Evolutionary conservation across 805 yeast genomes (phyloP).

Genomic region (Hanseniaspora singularis): DNA sequence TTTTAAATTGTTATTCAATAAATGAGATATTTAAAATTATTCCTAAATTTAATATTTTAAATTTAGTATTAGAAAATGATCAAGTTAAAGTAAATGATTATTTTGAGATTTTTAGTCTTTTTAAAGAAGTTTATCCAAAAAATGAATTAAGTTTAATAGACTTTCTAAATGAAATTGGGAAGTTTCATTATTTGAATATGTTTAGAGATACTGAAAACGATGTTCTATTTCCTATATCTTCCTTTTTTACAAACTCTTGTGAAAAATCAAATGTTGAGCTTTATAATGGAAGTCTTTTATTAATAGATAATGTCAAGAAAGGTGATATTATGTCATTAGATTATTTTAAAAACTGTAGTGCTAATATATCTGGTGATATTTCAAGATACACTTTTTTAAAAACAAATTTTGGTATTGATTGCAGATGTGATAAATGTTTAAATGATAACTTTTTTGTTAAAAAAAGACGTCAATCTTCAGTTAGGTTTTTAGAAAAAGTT

Average conservation of each 20-base stretch:
- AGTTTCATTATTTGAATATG: constrained; percentile 35
- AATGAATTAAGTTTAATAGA: constrained; percentile 36
- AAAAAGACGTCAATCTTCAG: constrained; percentile 46
- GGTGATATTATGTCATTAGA: not conserved
- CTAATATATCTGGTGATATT: not conserved
- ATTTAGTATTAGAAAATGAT: not conserved
- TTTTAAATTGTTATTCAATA: not conserved
- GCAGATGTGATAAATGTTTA: not conserved
- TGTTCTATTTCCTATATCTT: constrained; percentile 46
- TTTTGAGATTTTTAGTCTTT: constrained; percentile 36
- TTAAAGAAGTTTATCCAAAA: constrained; percentile 37
- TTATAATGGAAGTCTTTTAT: not conserved
- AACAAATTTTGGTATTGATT: not conserved
- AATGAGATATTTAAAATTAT: no score
- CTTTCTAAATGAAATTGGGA: constrained; percentile 52
- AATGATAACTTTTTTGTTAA: not conserved
- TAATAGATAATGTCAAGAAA: not conserved
- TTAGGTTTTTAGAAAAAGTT: constrained; percentile 53
- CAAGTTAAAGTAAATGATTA: constrained; percentile 5
- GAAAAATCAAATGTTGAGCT: constrained; percentile 43
- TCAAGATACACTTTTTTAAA: not conserved
- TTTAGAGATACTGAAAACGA: constrained; percentile 28
- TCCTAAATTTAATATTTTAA: not conserved
- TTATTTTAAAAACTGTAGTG: not conserved
- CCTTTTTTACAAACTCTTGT: constrained; percentile 69